Evolutionary conservation across 163 green algal species (phyloP).

Genomic region (Scenedesmus sp.): DNA sequence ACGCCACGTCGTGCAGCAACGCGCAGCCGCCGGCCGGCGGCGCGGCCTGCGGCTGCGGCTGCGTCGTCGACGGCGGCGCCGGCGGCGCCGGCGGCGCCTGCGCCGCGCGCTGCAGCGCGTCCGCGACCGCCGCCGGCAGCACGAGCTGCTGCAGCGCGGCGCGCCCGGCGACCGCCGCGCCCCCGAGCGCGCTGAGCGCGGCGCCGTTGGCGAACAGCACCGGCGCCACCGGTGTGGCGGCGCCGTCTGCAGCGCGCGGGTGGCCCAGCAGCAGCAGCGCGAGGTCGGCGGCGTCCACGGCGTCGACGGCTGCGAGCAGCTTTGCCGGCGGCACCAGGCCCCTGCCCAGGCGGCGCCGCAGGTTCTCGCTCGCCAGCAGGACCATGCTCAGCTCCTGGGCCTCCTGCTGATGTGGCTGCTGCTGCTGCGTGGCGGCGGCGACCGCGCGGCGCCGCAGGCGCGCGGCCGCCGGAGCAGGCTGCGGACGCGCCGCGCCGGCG

Average conservation of each 20-base stretch:
- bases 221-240: background rate
- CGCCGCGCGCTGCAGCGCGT: background rate
- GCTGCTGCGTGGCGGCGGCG: no score
- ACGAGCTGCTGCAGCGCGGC: background rate
- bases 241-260: background rate
- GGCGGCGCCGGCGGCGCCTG: conserved; percentile 14
- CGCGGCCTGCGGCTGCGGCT: conserved; percentile 1
- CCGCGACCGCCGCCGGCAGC: background rate
- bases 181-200: background rate
- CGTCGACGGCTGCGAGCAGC: background rate
- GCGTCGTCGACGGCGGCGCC: background rate
- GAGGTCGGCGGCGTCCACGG: background rate
- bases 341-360: conserved; percentile 7
- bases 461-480: background rate
- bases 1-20: conserved; percentile 7
- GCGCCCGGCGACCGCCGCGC: conserved; percentile 6
- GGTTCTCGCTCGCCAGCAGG: conserved; percentile 40
- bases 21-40: background rate
- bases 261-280: conserved; percentile 1
- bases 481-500: no score
- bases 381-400: conserved; percentile 12
- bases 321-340: background rate
- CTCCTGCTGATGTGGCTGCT: background rate
- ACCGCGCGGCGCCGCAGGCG: no score
- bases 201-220: conserved; percentile 16